Conservation (phyloP, 208 protist species). For the Leishmania aethiopica region DNA sequence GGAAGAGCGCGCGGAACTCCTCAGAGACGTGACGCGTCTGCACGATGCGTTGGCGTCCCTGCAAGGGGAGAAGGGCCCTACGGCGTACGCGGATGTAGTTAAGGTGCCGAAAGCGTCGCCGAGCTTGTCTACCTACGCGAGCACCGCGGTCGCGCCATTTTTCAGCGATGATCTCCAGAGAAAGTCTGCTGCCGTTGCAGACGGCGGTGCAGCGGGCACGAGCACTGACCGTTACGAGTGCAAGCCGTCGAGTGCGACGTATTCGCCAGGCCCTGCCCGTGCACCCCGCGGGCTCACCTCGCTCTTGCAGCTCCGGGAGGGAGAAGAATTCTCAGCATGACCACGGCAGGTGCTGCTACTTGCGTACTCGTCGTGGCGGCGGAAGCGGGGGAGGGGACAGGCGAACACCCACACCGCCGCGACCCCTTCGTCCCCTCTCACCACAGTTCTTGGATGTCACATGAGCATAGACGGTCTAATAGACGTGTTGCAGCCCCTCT, state of each 20-base stretch:
- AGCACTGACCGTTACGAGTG: not conserved
- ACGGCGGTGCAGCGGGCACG: not conserved
- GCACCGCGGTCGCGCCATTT: not conserved
- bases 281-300: not conserved
- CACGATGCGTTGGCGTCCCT: slow-evolving; percentile 6
- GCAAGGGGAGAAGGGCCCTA: not conserved
- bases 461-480: not conserved
- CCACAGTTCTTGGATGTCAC: not conserved
- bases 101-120: not conserved
- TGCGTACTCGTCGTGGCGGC: not conserved
- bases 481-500: not conserved
- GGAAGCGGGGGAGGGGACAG: not conserved
- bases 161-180: not conserved
- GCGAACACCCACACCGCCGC: not conserved
- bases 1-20: slow-evolving; percentile 20
- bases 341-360: not conserved
- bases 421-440: not conserved
- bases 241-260: too few species aligned
- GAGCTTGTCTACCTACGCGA: too few species aligned
- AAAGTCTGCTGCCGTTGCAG: not conserved
- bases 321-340: not conserved
- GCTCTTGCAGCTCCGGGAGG: not conserved
- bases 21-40: slow-evolving; percentile 20
- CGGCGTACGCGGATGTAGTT: not conserved
- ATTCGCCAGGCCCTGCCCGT: not conserved